Evolutionary conservation across 176 grass and related monocot genomes (phyloP), one percentile per base, ranked within the genome.

Genomic region (Oryza officinalis): DNA sequence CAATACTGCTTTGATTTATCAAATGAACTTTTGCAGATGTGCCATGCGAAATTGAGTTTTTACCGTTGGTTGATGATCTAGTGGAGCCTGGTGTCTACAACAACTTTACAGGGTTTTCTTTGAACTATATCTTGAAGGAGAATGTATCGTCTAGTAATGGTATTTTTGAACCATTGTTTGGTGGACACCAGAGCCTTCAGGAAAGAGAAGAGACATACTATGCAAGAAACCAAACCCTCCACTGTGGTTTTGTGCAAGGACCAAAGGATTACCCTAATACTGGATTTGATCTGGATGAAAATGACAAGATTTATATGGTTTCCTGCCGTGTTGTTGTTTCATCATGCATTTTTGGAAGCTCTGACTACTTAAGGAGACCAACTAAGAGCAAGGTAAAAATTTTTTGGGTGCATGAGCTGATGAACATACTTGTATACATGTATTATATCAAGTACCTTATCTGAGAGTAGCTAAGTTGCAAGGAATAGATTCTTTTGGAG

Each of bases 321-420:
- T 86, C 72, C 76, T 95, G 91, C 73, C 63, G 44, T 41, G 87
- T 98, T 71, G 89, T 88, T 69, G 95, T 95, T 22, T 98, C 93
- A 69, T 95, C 96, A 79, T 95, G 92, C 76, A 98, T 95, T 90
- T 98, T 98, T 82, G 91, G 96, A 88, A 91, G 88, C 85, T 92
- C 92, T 33, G 92, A 95, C 88, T 98, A 91, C 86, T 72, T 98
- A 43, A 93, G 95, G 87, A 93, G 69, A 60, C 89, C 96, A 85
- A 93, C 92, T 80, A 94, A 88, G 79, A 94, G 85, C 84, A 95
- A 89, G 93, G 93, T 95, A 87, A 67, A 81, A 75, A 67, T 13
- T 82, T 27, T 60, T 38, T 7, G 4, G 37, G 30, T 85, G 82
- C 59, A 38, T 38, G 37, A 30, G 30, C 30, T 30, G 30, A 85